These are phyloP conservation scores for Calonectria henricotiae DNA, from an alignment of 2,329 filamentous ascomycete genomes.

Conservation along the genomic window DNA sequence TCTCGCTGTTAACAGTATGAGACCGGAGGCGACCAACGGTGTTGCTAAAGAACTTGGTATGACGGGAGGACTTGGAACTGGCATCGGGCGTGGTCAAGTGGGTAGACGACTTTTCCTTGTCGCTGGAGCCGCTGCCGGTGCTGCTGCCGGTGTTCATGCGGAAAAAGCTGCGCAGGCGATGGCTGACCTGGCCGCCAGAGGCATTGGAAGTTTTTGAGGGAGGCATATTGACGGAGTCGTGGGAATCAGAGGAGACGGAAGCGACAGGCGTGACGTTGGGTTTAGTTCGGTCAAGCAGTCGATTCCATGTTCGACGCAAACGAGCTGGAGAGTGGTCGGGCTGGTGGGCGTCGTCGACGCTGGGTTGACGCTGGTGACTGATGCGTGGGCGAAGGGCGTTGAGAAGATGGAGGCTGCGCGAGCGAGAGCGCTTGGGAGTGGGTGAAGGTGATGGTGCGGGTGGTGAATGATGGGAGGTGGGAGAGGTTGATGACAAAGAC, in stretches of 20 bases:
- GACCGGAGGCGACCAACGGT: conserved; percentile 91
- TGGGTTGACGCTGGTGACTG: conserved; percentile 33
- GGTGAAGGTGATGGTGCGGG: conserved; percentile 11
- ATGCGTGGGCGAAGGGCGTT: conserved; percentile 26
- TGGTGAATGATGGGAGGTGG: conserved; percentile 1
- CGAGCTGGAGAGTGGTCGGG: conserved; percentile 31
- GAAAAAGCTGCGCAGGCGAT: conserved; percentile 81
- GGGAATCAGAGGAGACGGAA: conserved; percentile 31
- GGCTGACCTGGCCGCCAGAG: conserved; percentile 74
- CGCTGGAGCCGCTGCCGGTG: conserved; percentile 58
- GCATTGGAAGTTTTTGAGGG: conserved; percentile 70
- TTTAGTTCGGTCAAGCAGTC: conserved; percentile 55
- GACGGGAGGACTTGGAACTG: conserved; percentile 78
- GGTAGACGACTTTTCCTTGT: conserved; percentile 53
- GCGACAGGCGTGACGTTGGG: conserved; percentile 38
- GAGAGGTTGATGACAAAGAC: conserved; percentile 40
- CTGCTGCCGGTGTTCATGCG: conserved; percentile 72
- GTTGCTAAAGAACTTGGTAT: conserved; percentile 90
- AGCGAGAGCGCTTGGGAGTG: conserved; percentile 33
- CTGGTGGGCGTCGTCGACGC: conserved; percentile 29
- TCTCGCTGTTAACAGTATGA: conserved; percentile 92
- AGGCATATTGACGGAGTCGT: conserved; percentile 61
- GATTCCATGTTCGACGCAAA: conserved; percentile 59
- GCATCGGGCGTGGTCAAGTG: conserved; percentile 43
- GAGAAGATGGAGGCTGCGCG: conserved; percentile 33